A percentile compares a stretch with the other conserved stretches of the same genome.
These are phyloP conservation scores for Russula brevipes DNA, from an alignment of 768 basidiomycete genomes.

Conservation along the genomic window DNA sequence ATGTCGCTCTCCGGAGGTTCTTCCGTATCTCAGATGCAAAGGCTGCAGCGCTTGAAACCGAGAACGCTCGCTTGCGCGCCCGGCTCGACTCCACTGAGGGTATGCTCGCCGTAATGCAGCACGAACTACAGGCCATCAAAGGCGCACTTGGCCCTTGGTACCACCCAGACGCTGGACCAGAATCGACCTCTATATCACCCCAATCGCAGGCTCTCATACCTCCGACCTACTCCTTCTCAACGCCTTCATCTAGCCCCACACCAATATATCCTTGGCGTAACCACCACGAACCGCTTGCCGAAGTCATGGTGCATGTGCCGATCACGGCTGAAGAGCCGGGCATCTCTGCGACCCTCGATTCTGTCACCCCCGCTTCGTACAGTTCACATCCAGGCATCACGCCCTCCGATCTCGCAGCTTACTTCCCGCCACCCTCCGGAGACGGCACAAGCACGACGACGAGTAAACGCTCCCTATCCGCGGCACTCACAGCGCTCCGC, in stretches of 20 bases:
- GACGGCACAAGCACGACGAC: background rate
- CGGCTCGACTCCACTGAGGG: conserved; percentile 57
- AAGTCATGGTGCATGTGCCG: conserved; percentile 5
- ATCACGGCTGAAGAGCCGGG: conserved; percentile 6
- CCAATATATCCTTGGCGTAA: conserved; percentile 3
- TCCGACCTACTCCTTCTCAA: background rate
- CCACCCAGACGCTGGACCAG: conserved; percentile 31
- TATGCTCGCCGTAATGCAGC: conserved; percentile 44
- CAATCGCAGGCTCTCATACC: background rate
- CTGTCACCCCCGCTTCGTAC: background rate
- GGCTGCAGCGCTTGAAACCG: conserved; percentile 45
- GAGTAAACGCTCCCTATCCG: conserved; percentile 4
- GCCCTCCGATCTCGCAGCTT: conserved; percentile 22
- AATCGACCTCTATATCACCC: background rate
- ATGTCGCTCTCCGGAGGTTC: conserved; percentile 59
- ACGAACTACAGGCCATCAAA: conserved; percentile 53
- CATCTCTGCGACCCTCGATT: conserved; percentile 1
- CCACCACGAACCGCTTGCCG: conserved; percentile 6
- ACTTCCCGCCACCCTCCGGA: conserved; percentile 21
- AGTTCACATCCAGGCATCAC: background rate
- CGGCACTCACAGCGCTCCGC: conserved; percentile 13
- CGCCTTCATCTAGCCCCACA: background rate
- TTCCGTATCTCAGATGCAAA: conserved; percentile 38
- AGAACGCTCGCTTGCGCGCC: conserved; percentile 60
- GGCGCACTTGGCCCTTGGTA: conserved; percentile 66